A percentile compares a stretch with the other conserved stretches of the same genome.
Evolutionary conservation across 352 stramenopile species (phyloP).

Genomic region (Pythium myriotylum): DNA sequence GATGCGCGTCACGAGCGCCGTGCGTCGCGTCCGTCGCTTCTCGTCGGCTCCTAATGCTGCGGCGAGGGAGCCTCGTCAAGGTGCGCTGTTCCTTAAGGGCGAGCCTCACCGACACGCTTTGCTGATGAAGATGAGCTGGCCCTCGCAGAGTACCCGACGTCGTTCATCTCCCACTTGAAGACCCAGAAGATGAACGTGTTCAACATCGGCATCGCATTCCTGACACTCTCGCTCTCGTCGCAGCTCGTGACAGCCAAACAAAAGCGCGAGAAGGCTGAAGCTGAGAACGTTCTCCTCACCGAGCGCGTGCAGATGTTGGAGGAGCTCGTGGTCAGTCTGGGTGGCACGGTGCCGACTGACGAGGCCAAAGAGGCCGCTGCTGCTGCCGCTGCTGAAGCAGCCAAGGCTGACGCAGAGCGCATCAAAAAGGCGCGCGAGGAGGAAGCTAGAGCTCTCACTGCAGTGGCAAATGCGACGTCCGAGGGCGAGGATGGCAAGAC

Average conservation of each 20-base stretch:
- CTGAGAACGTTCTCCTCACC: conserved; percentile 44
- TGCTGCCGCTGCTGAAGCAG: conserved; percentile 23
- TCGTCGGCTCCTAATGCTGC: conserved; percentile 3
- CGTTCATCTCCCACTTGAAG: conserved; percentile 76
- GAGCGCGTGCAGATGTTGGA: conserved; percentile 60
- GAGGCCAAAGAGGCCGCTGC: conserved; percentile 33
- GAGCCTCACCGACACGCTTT: background rate
- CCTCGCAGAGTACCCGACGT: conserved; percentile 71
- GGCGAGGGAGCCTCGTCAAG: conserved; percentile 17
- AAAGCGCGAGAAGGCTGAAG: conserved; percentile 41
- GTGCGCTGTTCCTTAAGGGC: conserved; percentile 3
- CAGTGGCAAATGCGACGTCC: conserved; percentile 4
- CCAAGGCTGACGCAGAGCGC: conserved; percentile 40
- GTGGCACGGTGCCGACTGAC: conserved; percentile 58
- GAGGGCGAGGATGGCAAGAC: conserved; percentile 24
- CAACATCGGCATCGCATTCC: conserved; percentile 82
- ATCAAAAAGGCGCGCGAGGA: conserved; percentile 48
- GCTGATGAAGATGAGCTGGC: background rate
- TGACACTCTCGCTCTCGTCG: conserved; percentile 85
- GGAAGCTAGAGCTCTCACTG: conserved; percentile 38
- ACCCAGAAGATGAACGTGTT: conserved; percentile 87
- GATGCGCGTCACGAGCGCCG: too few species aligned
- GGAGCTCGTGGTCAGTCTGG: conserved; percentile 63
- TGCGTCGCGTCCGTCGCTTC: conserved; percentile 27
- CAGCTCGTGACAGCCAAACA: conserved; percentile 82